Percentiles rank a stretch among this genome's conserved stretches.
These are phyloP conservation scores for Sclerotinia subarctica DNA, from an alignment of 2,329 filamentous ascomycete genomes.

Conservation along the genomic window DNA sequence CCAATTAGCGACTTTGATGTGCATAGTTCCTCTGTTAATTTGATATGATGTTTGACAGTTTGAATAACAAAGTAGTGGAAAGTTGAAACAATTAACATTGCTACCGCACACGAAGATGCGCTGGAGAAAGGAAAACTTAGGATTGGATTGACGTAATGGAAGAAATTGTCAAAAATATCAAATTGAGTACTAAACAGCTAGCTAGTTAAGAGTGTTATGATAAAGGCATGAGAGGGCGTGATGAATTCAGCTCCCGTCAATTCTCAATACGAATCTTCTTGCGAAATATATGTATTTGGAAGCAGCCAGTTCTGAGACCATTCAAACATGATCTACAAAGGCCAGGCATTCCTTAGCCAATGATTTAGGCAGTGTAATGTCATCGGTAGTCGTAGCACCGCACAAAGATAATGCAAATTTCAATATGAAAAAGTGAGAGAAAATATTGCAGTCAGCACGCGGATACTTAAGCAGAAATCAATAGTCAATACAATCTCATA, in stretches of 20 bases:
- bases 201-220: neutral
- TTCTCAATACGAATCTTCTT: neutral
- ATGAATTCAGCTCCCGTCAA: neutral
- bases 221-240: neutral
- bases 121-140: neutral
- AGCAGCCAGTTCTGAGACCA: neutral
- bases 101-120: neutral
- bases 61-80: neutral
- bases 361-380: neutral
- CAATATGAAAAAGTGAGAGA: neutral
- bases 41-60: neutral
- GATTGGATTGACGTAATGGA: neutral
- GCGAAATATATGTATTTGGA: neutral
- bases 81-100: neutral
- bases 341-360: neutral
- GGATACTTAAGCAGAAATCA: neutral
- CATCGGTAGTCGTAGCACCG: no score
- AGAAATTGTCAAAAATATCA: neutral
- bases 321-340: neutral
- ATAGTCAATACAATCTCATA: neutral
- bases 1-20: conserved; percentile 45
- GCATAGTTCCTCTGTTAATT: conserved; percentile 35
- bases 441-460: neutral
- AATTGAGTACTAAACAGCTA: neutral
- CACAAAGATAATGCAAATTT: neutral